These are phyloP conservation scores for Scleroderma bovista DNA, from an alignment of 768 basidiomycete genomes.

Conservation along the genomic window DNA sequence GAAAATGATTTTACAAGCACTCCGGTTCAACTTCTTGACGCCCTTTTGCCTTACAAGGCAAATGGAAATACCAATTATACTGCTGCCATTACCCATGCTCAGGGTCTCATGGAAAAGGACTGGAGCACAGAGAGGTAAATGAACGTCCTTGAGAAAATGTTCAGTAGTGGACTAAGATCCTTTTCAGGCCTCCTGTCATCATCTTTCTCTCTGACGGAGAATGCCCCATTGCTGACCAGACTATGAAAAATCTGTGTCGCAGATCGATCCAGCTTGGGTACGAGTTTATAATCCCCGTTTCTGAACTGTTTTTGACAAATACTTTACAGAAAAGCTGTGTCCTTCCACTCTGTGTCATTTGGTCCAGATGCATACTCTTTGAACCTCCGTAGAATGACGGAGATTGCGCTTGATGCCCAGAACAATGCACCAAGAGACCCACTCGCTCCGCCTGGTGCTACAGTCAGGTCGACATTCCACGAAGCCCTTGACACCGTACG, in stretches of 20 bases:
- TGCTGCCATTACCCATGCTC: slow-evolving; percentile 30
- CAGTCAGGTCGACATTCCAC: slow-evolving; percentile 36
- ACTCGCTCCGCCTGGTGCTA: slow-evolving; percentile 18
- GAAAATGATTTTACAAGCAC: slow-evolving; percentile 38
- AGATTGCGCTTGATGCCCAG: slow-evolving; percentile 39
- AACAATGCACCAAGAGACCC: slow-evolving; percentile 35
- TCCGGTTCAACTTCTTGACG: slow-evolving; percentile 35
- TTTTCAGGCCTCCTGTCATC: slow-evolving; percentile 2
- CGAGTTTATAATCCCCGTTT: background rate
- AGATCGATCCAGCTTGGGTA: slow-evolving; percentile 37
- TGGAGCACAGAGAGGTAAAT: slow-evolving; percentile 44
- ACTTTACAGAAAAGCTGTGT: slow-evolving; percentile 38
- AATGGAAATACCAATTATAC: slow-evolving; percentile 38
- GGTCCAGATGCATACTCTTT: slow-evolving; percentile 22
- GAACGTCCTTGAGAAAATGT: background rate
- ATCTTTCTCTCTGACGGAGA: slow-evolving; percentile 25
- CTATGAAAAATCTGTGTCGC: slow-evolving; percentile 32
- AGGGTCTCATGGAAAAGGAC: slow-evolving; percentile 31
- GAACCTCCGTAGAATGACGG: slow-evolving; percentile 38
- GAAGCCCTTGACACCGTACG: slow-evolving; percentile 44
- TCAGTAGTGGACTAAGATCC: background rate
- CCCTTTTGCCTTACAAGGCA: slow-evolving; percentile 27
- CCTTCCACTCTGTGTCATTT: slow-evolving; percentile 47
- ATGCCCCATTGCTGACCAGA: slow-evolving; percentile 29
- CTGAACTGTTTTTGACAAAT: slow-evolving; percentile 18